phyloP scores from a whole-genome alignment of 2,329 filamentous ascomycete species.

The Penicillium sp. region DNA sequence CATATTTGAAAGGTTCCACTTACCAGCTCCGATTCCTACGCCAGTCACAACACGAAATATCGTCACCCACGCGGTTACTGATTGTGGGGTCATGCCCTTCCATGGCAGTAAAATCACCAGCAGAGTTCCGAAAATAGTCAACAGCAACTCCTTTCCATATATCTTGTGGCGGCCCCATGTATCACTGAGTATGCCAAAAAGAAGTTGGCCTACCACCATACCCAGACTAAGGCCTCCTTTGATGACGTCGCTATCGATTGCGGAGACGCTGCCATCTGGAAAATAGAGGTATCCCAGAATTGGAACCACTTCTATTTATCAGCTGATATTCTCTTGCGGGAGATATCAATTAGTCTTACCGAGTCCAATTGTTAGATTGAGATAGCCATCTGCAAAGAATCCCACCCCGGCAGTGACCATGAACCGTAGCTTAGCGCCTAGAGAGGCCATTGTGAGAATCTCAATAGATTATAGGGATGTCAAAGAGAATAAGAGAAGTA shows the following conservation, averaged over 20 bases:
- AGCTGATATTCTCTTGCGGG: not conserved
- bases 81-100: slow-evolving; percentile 9
- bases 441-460: slow-evolving; percentile 4
- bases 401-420: slow-evolving; percentile 24
- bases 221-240: slow-evolving; percentile 25
- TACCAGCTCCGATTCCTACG: slow-evolving; percentile 26
- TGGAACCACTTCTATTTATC: slow-evolving; percentile 18
- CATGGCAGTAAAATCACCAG: slow-evolving; percentile 26
- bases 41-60: slow-evolving; percentile 25
- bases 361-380: slow-evolving; percentile 29
- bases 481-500: not conserved
- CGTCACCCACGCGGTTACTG: slow-evolving; percentile 18
- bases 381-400: slow-evolving; percentile 29
- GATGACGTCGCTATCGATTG: slow-evolving; percentile 20
- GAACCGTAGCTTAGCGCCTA: slow-evolving; percentile 22
- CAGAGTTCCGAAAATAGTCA: slow-evolving; percentile 25
- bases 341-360: slow-evolving; percentile 9
- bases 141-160: slow-evolving; percentile 27
- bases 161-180: slow-evolving; percentile 25
- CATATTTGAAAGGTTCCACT: slow-evolving; percentile 1
- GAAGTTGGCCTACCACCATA: slow-evolving; percentile 27
- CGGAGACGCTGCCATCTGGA: slow-evolving; percentile 18
- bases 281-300: slow-evolving; percentile 29
- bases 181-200: slow-evolving; percentile 28
- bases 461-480: not conserved